A percentile compares a stretch with the other conserved stretches of the same genome.
Conservation (phyloP, 73 alveolate species). For the Blepharisma stoltei region DNA sequence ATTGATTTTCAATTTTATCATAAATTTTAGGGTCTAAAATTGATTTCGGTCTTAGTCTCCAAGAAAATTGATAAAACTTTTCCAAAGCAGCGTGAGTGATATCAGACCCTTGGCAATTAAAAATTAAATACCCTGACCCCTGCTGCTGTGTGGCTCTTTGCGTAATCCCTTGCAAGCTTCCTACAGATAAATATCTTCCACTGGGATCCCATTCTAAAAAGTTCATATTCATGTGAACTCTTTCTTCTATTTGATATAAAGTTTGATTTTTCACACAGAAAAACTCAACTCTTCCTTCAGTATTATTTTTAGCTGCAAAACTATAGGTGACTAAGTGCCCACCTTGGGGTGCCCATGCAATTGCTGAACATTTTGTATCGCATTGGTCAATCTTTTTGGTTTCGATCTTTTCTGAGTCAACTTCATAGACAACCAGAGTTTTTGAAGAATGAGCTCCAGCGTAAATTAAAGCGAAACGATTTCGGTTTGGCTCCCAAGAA, state of each 20-base stretch:
- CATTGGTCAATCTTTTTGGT: neutral
- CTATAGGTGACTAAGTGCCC: neutral
- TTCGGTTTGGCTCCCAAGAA: neutral
- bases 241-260: neutral
- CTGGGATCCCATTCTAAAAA: slow-evolving; percentile 29
- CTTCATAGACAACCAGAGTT: neutral
- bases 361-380: neutral
- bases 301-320: no score
- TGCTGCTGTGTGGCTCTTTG: neutral
- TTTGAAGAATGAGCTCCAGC: neutral
- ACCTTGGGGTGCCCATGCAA: slow-evolving; percentile 34
- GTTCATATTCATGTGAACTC: neutral
- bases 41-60: slow-evolving; percentile 35
- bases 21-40: neutral
- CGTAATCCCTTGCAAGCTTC: neutral
- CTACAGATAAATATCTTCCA: slow-evolving; percentile 7
- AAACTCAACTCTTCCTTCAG: neutral
- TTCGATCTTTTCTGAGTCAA: slow-evolving; percentile 6
- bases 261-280: neutral
- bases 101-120: slow-evolving; percentile 7
- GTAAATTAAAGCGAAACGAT: neutral
- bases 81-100: neutral
- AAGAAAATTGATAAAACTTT: slow-evolving; percentile 24
- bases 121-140: neutral
- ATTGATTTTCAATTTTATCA: neutral